Conservation (phyloP, 1,284 basidiomycete species). For the Polyporus tsugae region DNA sequence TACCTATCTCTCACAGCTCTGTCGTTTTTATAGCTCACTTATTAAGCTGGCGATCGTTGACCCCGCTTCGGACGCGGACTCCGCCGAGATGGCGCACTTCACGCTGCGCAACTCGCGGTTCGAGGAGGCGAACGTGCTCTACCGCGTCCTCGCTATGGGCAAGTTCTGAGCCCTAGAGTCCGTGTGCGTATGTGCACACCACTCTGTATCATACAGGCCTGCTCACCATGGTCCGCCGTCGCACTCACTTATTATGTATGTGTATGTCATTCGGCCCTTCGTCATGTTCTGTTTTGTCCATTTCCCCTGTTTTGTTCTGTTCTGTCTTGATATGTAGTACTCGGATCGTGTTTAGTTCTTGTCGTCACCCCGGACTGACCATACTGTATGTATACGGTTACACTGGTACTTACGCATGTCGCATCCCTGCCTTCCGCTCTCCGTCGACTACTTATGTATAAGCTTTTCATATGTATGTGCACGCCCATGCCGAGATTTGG, state of each 20-base stretch:
- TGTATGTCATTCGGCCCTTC: background rate
- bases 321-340: constrained; percentile 9
- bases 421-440: background rate
- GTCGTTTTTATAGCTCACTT: constrained; percentile 77
- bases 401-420: constrained; percentile 8
- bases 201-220: constrained; percentile 18
- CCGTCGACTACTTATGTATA: background rate
- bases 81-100: constrained; percentile 79
- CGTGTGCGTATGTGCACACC: background rate
- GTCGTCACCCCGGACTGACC: constrained; percentile 7
- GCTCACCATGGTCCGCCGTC: background rate
- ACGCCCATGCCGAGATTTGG: constrained; percentile 2
- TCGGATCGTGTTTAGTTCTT: background rate
- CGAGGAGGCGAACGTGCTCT: constrained; percentile 77
- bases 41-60: constrained; percentile 71
- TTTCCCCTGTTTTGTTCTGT: background rate
- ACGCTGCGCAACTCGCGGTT: constrained; percentile 72
- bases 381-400: constrained; percentile 9
- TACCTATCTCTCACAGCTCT: constrained; percentile 54
- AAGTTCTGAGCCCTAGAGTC: constrained; percentile 42
- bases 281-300: background rate
- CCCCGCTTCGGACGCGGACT: constrained; percentile 65
- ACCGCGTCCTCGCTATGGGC: constrained; percentile 60
- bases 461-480: background rate
- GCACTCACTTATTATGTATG: constrained; percentile 2